phyloP scores from a whole-genome alignment of 805 yeast species.

The Candida germanica region DNA sequence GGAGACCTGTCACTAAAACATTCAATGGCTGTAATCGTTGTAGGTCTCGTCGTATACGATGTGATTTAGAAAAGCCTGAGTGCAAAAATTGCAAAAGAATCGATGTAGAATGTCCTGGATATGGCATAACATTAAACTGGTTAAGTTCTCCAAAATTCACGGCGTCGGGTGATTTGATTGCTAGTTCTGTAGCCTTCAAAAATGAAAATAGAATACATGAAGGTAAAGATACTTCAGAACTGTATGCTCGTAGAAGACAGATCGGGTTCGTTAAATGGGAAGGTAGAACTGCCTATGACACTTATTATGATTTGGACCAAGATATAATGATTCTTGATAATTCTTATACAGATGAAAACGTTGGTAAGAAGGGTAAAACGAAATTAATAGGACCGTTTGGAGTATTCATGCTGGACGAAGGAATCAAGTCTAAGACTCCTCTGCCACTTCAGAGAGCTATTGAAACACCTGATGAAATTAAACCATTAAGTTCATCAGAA shows the following conservation, averaged over 20 bases:
- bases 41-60: constrained; percentile 72
- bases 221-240: constrained; percentile 30
- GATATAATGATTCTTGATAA: constrained; percentile 59
- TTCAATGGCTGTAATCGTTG: constrained; percentile 91
- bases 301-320: constrained; percentile 81
- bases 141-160: constrained; percentile 44
- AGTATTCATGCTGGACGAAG: constrained; percentile 47
- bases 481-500: neutral
- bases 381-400: constrained; percentile 77
- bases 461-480: constrained; percentile 21
- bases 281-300: constrained; percentile 47
- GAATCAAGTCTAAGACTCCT: constrained; percentile 7
- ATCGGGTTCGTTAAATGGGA: constrained; percentile 75
- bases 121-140: constrained; percentile 81
- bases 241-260: constrained; percentile 59
- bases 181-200: constrained; percentile 30
- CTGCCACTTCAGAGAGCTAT: too few species aligned
- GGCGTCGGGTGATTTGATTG: constrained; percentile 23
- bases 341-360: constrained; percentile 28
- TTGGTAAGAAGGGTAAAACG: constrained; percentile 43
- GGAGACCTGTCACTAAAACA: constrained; percentile 46
- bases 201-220: constrained; percentile 12
- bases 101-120: constrained; percentile 74
- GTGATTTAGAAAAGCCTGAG: constrained; percentile 68
- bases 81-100: constrained; percentile 72